Evolutionary conservation across 768 basidiomycete species (phyloP).

Genomic region (Termitomyces sp.): DNA sequence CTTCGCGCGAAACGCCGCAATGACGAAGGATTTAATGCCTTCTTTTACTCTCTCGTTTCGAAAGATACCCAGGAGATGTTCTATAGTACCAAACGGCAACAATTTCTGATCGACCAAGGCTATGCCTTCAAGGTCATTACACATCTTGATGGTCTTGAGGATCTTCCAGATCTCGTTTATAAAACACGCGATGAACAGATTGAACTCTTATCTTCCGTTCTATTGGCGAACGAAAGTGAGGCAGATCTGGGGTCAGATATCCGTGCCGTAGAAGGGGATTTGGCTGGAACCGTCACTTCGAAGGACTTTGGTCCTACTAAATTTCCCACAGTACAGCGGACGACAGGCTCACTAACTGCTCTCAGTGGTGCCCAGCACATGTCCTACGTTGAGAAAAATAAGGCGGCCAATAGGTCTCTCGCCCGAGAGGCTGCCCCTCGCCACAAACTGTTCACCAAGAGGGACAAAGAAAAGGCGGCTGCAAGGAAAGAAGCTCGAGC

Average conservation of each 20-base stretch:
- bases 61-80: slow-evolving; percentile 99
- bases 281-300: slow-evolving; percentile 82
- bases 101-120: slow-evolving; percentile 98
- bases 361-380: slow-evolving; percentile 89
- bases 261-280: slow-evolving; percentile 76
- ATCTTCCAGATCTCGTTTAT: slow-evolving; percentile 87
- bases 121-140: slow-evolving; percentile 99
- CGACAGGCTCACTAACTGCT: slow-evolving; percentile 77
- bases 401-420: slow-evolving; percentile 81
- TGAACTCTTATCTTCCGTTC: slow-evolving; percentile 89
- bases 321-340: slow-evolving; percentile 69
- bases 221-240: slow-evolving; percentile 87
- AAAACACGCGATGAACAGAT: slow-evolving; percentile 91
- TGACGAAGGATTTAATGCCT: slow-evolving; percentile 99
- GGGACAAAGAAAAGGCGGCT: slow-evolving; percentile 70
- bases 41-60: slow-evolving; percentile 98
- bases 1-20: slow-evolving; percentile 95
- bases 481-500: slow-evolving; percentile 40
- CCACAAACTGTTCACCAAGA: slow-evolving; percentile 79
- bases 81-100: slow-evolving; percentile 98
- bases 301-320: slow-evolving; percentile 81
- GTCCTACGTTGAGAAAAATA: slow-evolving; percentile 92
- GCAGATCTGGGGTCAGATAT: slow-evolving; percentile 87
- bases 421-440: slow-evolving; percentile 52
- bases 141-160: slow-evolving; percentile 88